These are phyloP conservation scores for Cryptomeria japonica DNA, from an alignment of 75 land plant genomes.

Conservation along the genomic window DNA sequence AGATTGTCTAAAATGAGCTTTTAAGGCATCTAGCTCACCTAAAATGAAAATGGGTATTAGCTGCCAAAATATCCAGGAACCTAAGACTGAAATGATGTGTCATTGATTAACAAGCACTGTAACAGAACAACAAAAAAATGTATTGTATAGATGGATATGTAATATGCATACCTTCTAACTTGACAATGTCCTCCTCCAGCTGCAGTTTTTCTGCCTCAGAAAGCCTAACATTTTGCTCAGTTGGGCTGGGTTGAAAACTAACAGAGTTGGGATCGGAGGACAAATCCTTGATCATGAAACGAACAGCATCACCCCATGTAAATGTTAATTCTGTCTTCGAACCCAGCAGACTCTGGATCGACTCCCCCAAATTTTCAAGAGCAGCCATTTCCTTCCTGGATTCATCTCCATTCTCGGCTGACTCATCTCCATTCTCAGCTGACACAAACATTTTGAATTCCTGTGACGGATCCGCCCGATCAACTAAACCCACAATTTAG, in stretches of 20 bases:
- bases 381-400: neutral
- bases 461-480: neutral
- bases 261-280: neutral
- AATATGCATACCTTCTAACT: slow-evolving; percentile 15
- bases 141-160: neutral
- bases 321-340: slow-evolving; percentile 32
- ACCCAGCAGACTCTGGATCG: slow-evolving; percentile 38
- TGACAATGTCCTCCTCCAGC: slow-evolving; percentile 3
- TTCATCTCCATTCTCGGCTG: neutral
- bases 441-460: neutral
- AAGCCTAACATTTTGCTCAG: neutral
- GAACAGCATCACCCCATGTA: slow-evolving; percentile 39
- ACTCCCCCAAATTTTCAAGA: slow-evolving; percentile 20
- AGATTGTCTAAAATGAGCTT: neutral
- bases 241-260: neutral
- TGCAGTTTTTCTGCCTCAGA: neutral
- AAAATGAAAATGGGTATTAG: neutral
- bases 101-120: neutral
- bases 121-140: neutral
- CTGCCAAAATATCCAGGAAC: neutral
- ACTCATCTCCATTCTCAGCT: neutral
- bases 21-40: slow-evolving; percentile 12
- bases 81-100: neutral
- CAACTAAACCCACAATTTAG: neutral
- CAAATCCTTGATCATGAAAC: slow-evolving; percentile 24